phyloP scores from a whole-genome alignment of 441 rosid species.

The Adansonia gregorii region DNA sequence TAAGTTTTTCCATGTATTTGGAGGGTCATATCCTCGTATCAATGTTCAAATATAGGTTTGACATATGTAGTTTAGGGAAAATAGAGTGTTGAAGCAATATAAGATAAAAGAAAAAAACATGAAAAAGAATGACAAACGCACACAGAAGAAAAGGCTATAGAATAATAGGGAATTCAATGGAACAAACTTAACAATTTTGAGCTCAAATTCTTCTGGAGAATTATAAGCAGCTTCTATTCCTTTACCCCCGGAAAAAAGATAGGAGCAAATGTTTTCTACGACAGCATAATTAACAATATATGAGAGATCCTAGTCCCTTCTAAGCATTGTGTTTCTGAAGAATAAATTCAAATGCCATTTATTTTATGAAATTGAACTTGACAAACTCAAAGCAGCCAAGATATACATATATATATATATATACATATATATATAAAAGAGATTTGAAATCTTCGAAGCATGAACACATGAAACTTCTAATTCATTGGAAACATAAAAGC shows the following conservation, averaged over 20 bases:
- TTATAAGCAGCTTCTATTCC: background rate
- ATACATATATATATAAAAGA: background rate
- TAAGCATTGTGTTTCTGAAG: background rate
- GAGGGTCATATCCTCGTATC: too few species aligned
- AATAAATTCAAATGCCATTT: background rate
- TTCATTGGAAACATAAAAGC: constrained; percentile 1
- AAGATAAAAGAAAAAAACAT: background rate
- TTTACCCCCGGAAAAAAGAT: background rate
- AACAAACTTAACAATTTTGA: background rate
- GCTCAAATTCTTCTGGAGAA: background rate
- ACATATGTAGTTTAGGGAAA: too few species aligned
- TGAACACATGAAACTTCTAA: background rate
- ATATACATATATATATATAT: background rate
- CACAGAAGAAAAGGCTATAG: background rate
- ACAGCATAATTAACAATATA: too few species aligned
- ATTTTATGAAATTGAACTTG: background rate
- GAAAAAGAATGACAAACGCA: background rate
- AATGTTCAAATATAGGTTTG: too few species aligned
- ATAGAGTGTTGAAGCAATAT: too few species aligned
- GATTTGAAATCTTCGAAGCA: background rate
- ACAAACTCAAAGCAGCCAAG: background rate
- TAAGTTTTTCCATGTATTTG: too few species aligned
- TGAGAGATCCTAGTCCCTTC: background rate
- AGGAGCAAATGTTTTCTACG: too few species aligned
- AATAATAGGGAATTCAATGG: background rate